Conservation (phyloP, 768 basidiomycete species). For the Coprinopsis strossmayeri region DNA sequence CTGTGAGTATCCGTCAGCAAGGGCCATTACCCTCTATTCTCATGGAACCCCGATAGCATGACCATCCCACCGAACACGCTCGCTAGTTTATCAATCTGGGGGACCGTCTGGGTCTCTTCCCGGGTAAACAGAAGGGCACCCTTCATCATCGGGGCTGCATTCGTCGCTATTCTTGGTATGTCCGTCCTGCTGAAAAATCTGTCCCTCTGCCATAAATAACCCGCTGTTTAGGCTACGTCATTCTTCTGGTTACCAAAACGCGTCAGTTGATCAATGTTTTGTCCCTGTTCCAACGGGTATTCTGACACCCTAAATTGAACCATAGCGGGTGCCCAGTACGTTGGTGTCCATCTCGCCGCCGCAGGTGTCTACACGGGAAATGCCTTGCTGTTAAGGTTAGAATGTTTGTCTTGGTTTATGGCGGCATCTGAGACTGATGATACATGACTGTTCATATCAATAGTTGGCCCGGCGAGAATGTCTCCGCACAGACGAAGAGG, state of each 20-base stretch:
- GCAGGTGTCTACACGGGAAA: slow-evolving; percentile 55
- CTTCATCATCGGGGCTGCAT: slow-evolving; percentile 45
- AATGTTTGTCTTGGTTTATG: too few relatives aligned
- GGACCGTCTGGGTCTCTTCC: slow-evolving; percentile 46
- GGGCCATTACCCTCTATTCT: neutral
- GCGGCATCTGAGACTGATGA: too few relatives aligned
- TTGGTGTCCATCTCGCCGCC: slow-evolving; percentile 49
- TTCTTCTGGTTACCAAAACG: slow-evolving; percentile 41
- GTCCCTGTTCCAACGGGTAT: neutral
- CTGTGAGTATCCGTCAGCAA: slow-evolving; percentile 27
- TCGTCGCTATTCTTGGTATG: slow-evolving; percentile 46
- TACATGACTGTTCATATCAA: too few relatives aligned
- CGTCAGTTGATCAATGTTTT: slow-evolving; percentile 23
- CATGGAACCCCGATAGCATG: slow-evolving; percentile 28
- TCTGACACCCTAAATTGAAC: neutral
- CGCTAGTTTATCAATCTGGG: slow-evolving; percentile 43
- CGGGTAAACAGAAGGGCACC: slow-evolving; percentile 38
- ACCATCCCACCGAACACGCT: slow-evolving; percentile 54
- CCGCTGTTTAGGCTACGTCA: slow-evolving; percentile 41
- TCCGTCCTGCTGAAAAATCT: too few relatives aligned
- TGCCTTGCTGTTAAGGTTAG: slow-evolving; percentile 46
- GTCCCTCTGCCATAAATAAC: too few relatives aligned
- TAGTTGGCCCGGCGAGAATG: slow-evolving; percentile 60
- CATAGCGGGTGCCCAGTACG: slow-evolving; percentile 47
- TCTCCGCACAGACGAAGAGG: slow-evolving; percentile 63